Percentiles rank a stretch among this genome's conserved stretches.
Conservation (phyloP, 225 moss, liverwort and hornwort genomes). For the Pseudoscleropodium purum region DNA sequence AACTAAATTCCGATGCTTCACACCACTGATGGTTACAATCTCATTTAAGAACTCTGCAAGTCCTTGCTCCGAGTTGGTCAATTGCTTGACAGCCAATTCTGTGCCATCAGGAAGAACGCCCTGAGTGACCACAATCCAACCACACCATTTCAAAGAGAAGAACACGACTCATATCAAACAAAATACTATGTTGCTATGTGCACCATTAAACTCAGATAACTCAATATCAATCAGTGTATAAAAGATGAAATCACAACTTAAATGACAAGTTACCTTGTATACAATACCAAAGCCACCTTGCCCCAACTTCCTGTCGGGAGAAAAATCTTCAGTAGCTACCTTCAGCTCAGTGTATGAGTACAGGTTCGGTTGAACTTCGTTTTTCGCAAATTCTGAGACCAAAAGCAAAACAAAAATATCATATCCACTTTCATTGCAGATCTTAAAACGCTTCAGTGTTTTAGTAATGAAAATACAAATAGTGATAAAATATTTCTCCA, state of each 20-base stretch:
- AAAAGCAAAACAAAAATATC: background rate
- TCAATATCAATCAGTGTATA: background rate
- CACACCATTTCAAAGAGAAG: background rate
- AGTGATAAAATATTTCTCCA: background rate
- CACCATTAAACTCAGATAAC: background rate
- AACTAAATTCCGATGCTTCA: conserved; percentile 49
- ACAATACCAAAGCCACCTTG: conserved; percentile 45
- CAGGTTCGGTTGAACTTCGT: conserved; percentile 21
- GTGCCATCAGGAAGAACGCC: conserved; percentile 33
- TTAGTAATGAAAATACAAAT: background rate
- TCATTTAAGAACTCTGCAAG: conserved; percentile 49
- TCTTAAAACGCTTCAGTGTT: background rate
- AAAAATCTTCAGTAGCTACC: conserved; percentile 36
- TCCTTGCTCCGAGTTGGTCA: conserved; percentile 27
- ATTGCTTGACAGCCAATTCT: conserved; percentile 44
- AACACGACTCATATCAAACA: background rate
- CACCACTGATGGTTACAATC: conserved; percentile 50
- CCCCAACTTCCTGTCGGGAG: conserved; percentile 26
- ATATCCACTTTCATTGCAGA: background rate
- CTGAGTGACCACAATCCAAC: conserved; percentile 10
- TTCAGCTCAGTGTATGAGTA: conserved; percentile 34
- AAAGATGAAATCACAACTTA: background rate
- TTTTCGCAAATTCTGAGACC: conserved; percentile 17
- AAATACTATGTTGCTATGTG: background rate
- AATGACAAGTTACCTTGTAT: conserved; percentile 23